Conservation (phyloP, 1,284 basidiomycete species). For the Ustilago trichophora region DNA sequence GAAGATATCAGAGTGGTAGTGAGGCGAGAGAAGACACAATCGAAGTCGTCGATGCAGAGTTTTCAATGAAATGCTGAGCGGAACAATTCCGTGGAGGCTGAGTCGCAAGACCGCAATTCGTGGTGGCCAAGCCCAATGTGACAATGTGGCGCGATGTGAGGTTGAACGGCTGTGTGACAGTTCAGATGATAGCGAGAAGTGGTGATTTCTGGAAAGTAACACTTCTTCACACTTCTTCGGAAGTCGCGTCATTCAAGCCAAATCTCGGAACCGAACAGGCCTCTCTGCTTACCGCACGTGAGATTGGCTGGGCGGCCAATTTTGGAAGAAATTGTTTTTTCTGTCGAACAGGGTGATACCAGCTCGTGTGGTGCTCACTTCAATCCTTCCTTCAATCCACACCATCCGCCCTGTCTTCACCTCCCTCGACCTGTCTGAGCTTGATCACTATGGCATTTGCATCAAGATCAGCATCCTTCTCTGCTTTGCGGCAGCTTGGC, state of each 20-base stretch:
- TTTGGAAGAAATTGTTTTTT: slow-evolving; percentile 25
- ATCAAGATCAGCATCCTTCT: slow-evolving; percentile 18
- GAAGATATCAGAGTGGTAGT: neutral
- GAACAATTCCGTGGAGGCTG: slow-evolving; percentile 1
- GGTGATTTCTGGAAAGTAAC: slow-evolving; percentile 27
- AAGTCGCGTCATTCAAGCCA: slow-evolving; percentile 1
- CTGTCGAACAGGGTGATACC: neutral
- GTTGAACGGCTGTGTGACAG: slow-evolving; percentile 17
- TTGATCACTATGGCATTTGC: slow-evolving; percentile 19
- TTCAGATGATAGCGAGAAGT: no score
- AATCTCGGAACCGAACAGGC: slow-evolving; percentile 9
- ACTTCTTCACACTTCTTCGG: slow-evolving; percentile 2
- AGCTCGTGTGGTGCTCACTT: neutral
- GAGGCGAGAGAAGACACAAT: neutral
- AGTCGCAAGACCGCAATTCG: neutral
- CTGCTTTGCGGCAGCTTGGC: slow-evolving; percentile 21
- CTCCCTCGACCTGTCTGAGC: no score
- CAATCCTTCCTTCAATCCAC: no score
- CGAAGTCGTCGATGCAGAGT: neutral
- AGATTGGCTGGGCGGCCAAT: neutral
- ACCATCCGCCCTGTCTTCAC: no score
- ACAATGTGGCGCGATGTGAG: no score
- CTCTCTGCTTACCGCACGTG: slow-evolving; percentile 18
- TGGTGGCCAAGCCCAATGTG: neutral
- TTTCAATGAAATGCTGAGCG: neutral